phyloP scores from a whole-genome alignment of 1,139 yeast genomes.

The Suhomyces guaymorum region DNA sequence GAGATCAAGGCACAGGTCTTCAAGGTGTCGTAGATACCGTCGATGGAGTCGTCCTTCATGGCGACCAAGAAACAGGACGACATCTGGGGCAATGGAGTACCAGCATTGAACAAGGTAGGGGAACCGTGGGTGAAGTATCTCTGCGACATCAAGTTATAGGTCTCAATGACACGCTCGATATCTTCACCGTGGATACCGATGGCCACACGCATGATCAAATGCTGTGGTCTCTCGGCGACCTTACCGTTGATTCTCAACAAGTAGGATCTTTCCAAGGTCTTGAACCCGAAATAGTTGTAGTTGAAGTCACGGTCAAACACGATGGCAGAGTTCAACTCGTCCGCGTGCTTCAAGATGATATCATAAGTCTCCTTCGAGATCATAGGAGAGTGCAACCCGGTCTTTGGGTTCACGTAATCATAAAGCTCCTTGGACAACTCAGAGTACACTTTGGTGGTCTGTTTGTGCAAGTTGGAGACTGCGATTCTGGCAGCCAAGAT shows the following conservation, averaged over 20 bases:
- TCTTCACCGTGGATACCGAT: slow-evolving; percentile 83
- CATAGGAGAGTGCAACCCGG: slow-evolving; percentile 73
- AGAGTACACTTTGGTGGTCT: slow-evolving; percentile 86
- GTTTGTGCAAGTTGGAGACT: slow-evolving; percentile 87
- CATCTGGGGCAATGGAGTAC: slow-evolving; percentile 47
- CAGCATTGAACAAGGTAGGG: slow-evolving; percentile 57
- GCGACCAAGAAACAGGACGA: slow-evolving; percentile 60
- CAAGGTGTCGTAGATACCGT: slow-evolving; percentile 57
- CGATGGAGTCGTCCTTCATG: slow-evolving; percentile 60
- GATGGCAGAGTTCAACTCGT: slow-evolving; percentile 73
- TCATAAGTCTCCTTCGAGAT: slow-evolving; percentile 70
- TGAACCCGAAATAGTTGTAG: slow-evolving; percentile 84
- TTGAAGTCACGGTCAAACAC: slow-evolving; percentile 81
- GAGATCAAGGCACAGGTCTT: slow-evolving; percentile 58
- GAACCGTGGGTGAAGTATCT: slow-evolving; percentile 56
- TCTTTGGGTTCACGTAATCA: slow-evolving; percentile 73
- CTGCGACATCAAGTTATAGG: slow-evolving; percentile 64
- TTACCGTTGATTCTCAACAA: slow-evolving; percentile 67
- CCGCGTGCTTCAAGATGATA: slow-evolving; percentile 62
- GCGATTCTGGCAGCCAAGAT: slow-evolving; percentile 94
- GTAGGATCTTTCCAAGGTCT: slow-evolving; percentile 83
- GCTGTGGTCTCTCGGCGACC: slow-evolving; percentile 90
- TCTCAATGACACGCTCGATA: slow-evolving; percentile 69
- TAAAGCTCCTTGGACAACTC: slow-evolving; percentile 71
- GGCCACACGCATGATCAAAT: slow-evolving; percentile 85